Base-by-base conservation (phyloP, 495 filamentous ascomycete genomes). In the Aspergillus diversus region DNA sequence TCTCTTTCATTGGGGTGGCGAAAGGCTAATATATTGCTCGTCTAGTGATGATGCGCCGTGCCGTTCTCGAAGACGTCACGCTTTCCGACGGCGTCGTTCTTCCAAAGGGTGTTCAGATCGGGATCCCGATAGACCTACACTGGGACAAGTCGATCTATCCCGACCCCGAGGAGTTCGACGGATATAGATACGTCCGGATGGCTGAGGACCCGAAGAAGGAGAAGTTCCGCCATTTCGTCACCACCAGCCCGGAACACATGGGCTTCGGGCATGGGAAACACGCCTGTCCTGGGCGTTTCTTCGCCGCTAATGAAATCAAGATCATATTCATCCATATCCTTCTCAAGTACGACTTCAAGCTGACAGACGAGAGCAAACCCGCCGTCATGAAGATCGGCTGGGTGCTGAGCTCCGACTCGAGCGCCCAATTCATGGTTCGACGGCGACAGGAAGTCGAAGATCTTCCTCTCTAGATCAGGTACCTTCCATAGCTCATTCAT, bases 271-370 rank as follows among this genome's bases (percentile, higher is more conserved):
- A 72, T 39, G 79, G 79, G 2, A 66, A 67, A 42, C 77, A 83
- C 51, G 79, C 82, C 0, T 81, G 79, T 53, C 79, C 79, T 4
- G 79, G 79, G 3, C 59, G 79, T 9, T 78, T 79, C 63, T 75
- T 81, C 59, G 79, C 75, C 11, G 60, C 57, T 13, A 63, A 70
- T 33, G 69, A 71, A 62, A 69, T 79, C 37, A 81, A 81, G 59
- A 68, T 77, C 37, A 33, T 57, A 5, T 16, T 63, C 4, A n/a
- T 17, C 11, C 52, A 54, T 34, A 21, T 62, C 6, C 5, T 62
- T 2, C 27, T 47, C 34, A 57, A 67, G 11, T 58, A 66, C 5
- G 55, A 57, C 4, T 42, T 57, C n/a, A 57, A 57, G n/a, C 27
- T 57, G 8, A 35, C 15, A 7, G 33, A 57, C 34, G 49, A 21